Evolutionary conservation across 2,329 filamentous ascomycete genomes (phyloP).

Genomic region (Botrytis cinerea): DNA sequence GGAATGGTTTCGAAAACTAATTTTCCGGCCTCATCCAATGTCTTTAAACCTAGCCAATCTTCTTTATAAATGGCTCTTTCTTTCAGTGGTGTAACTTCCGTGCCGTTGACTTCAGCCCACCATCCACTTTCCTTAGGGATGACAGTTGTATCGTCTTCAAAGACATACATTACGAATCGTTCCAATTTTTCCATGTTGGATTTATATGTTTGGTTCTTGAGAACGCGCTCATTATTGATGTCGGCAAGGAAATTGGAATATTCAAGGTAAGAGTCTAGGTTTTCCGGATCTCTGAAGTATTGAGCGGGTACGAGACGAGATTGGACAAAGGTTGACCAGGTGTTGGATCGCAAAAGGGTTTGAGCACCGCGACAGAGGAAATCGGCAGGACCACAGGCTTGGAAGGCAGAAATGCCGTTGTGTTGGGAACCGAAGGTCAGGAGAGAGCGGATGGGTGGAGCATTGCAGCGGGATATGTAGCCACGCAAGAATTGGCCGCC

Average conservation of each 20-base stretch:
- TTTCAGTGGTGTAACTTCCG: conserved; percentile 65
- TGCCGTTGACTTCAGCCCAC: conserved; percentile 84
- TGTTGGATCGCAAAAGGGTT: conserved; percentile 74
- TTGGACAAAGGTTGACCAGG: conserved; percentile 80
- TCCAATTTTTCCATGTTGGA: conserved; percentile 68
- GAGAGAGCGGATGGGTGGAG: conserved; percentile 56
- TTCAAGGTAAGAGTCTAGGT: conserved; percentile 74
- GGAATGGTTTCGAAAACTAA: conserved; percentile 72
- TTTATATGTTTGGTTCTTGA: conserved; percentile 75
- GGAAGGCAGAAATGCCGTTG: conserved; percentile 83
- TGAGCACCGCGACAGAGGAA: conserved; percentile 81
- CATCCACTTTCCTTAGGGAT: conserved; percentile 88
- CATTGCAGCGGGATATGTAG: conserved; percentile 84
- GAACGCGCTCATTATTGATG: conserved; percentile 84
- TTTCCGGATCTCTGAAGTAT: conserved; percentile 77
- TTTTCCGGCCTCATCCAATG: conserved; percentile 75
- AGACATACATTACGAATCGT: conserved; percentile 86
- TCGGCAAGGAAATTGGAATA: conserved; percentile 88
- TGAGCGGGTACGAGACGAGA: conserved; percentile 83
- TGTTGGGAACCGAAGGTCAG: conserved; percentile 74
- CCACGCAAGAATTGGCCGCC: conserved; percentile 94
- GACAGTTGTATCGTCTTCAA: conserved; percentile 81
- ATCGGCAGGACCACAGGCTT: conserved; percentile 69
- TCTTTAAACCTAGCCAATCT: conserved; percentile 88
- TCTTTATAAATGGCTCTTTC: conserved; percentile 76